phyloP scores from a whole-genome alignment of 768 basidiomycete genomes.

The Candolleomyces efflorescens region DNA sequence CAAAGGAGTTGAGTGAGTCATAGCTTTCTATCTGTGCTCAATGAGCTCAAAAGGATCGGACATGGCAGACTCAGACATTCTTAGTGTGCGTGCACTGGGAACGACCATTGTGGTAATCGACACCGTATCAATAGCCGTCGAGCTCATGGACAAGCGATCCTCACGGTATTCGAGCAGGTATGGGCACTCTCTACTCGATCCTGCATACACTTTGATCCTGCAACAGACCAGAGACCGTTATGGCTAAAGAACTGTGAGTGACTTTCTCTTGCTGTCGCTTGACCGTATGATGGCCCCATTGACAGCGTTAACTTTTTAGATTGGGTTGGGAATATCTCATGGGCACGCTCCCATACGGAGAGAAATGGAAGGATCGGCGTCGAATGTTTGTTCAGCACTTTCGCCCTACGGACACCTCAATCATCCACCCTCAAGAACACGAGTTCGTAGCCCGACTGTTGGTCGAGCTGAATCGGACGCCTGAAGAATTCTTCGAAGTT shows the following conservation, averaged over 20 bases:
- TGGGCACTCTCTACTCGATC: not conserved
- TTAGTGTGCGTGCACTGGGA: slow-evolving; percentile 11
- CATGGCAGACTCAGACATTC: slow-evolving; percentile 5
- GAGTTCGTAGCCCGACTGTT: not conserved
- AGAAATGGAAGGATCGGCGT: slow-evolving; percentile 36
- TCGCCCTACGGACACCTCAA: slow-evolving; percentile 23
- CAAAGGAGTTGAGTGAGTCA: not conserved
- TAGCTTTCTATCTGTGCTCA: not conserved
- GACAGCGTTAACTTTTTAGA: too few species aligned
- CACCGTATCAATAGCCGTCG: slow-evolving; percentile 1
- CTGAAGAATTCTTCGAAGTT: not conserved
- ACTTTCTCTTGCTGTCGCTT: too few species aligned
- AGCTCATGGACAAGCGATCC: slow-evolving; percentile 9
- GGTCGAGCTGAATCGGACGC: not conserved
- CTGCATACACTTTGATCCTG: not conserved
- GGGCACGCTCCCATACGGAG: slow-evolving; percentile 35
- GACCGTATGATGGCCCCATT: too few species aligned
- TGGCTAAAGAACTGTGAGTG: slow-evolving; percentile 8
- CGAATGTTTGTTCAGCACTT: slow-evolving; percentile 38
- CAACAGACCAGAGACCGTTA: not conserved
- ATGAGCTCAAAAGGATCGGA: not conserved
- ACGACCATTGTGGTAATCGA: slow-evolving; percentile 11
- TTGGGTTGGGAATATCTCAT: slow-evolving; percentile 40
- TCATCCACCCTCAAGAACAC: slow-evolving; percentile 26
- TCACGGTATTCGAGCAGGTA: slow-evolving; percentile 12